Evolutionary conservation across 805 yeast species (phyloP).

Genomic region (Metschnikowia baotianmanensis): DNA sequence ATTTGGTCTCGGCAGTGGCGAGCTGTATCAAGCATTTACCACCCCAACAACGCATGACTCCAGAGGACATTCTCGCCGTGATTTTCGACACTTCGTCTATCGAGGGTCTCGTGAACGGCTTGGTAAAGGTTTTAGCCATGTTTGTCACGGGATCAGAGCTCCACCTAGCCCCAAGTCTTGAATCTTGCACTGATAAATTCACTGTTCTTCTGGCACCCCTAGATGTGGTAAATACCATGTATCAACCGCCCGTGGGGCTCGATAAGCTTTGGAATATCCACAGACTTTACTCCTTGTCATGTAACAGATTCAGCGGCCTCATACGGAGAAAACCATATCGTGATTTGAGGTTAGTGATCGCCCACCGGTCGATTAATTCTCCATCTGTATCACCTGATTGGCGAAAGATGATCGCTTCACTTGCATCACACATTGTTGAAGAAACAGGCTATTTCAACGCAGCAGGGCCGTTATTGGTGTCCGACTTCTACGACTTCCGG

Average conservation of each 20-base stretch:
- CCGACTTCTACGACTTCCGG: conserved; percentile 64
- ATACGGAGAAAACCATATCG: conserved; percentile 15
- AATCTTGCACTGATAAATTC: conserved; percentile 13
- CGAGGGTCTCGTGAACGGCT: conserved; percentile 27
- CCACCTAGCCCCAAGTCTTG: conserved; percentile 18
- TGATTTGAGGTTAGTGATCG: conserved; percentile 41
- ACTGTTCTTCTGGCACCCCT: conserved; percentile 11
- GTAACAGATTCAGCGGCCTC: conserved; percentile 45
- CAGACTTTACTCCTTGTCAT: conserved; percentile 43
- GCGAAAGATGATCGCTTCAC: conserved; percentile 43
- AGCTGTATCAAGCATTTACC: conserved; percentile 50
- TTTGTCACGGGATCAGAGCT: conserved; percentile 33
- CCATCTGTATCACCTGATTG: conserved; percentile 24
- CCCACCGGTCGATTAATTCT: conserved; percentile 28
- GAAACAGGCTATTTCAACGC: conserved; percentile 48
- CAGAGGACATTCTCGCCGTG: conserved; percentile 24
- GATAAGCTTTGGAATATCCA: conserved; percentile 29
- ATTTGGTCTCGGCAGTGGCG: conserved; percentile 53
- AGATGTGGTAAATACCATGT: conserved; percentile 20
- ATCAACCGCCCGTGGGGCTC: conserved; percentile 12
- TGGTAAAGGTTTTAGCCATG: conserved; percentile 40
- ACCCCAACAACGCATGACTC: conserved; percentile 31
- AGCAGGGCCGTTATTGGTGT: conserved; percentile 57
- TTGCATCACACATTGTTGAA: conserved; percentile 49
- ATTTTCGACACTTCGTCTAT: conserved; percentile 20